Evolutionary conservation across 2,329 filamentous ascomycete species (phyloP).

Genomic region (Cladophialophora carrionii): DNA sequence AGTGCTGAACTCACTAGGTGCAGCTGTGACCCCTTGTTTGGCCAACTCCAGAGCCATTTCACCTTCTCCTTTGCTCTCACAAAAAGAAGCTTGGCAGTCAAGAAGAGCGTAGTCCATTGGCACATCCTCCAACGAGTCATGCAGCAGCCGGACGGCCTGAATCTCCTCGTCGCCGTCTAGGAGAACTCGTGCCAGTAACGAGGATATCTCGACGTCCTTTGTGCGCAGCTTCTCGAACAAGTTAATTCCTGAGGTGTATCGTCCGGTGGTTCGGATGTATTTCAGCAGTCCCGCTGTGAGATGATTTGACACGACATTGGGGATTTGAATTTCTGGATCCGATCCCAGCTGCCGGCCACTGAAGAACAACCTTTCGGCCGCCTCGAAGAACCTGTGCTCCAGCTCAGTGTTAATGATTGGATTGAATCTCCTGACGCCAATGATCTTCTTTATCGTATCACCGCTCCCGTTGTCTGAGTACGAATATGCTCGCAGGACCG

Average conservation of each 20-base stretch:
- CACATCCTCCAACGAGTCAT: slow-evolving; percentile 84
- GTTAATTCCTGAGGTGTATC: slow-evolving; percentile 94
- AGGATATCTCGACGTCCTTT: slow-evolving; percentile 91
- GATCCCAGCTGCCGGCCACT: slow-evolving; percentile 93
- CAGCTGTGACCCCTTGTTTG: slow-evolving; percentile 90
- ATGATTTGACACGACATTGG: slow-evolving; percentile 94
- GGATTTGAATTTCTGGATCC: slow-evolving; percentile 95
- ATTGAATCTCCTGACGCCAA: slow-evolving; percentile 96
- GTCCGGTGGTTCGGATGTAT: slow-evolving; percentile 93
- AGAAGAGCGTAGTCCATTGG: slow-evolving; percentile 98
- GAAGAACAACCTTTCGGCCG: slow-evolving; percentile 94
- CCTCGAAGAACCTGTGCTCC: slow-evolving; percentile 92
- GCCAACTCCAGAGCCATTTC: slow-evolving; percentile 90
- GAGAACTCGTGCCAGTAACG: slow-evolving; percentile 84
- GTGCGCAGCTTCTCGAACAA: slow-evolving; percentile 93
- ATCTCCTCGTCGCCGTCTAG: slow-evolving; percentile 97
- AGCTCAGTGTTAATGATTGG: slow-evolving; percentile 97
- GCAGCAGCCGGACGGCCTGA: slow-evolving; percentile 84
- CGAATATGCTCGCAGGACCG: slow-evolving; percentile 88
- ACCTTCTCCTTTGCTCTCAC: slow-evolving; percentile 82
- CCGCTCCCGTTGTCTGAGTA: slow-evolving; percentile 96
- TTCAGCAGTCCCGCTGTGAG: slow-evolving; percentile 89
- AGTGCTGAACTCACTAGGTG: slow-evolving; percentile 94
- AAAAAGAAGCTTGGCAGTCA: slow-evolving; percentile 89
- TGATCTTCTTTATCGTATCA: slow-evolving; percentile 92